Conservation (phyloP, 768 basidiomycete species). For the Sarcodon aspratus region DNA sequence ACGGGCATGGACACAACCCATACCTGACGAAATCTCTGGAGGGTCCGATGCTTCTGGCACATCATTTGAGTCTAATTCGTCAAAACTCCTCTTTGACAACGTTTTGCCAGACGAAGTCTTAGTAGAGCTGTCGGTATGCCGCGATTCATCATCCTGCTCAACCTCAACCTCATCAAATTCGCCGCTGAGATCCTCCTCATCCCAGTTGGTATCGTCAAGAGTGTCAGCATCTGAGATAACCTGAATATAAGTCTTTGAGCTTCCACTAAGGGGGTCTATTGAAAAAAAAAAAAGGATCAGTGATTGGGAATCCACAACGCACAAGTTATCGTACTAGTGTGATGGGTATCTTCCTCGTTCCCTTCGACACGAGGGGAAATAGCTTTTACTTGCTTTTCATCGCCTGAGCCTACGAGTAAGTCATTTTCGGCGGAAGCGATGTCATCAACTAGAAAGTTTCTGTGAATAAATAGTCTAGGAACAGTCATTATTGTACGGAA, state of each 20-base stretch:
- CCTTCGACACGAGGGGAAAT: background rate
- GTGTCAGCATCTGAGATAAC: background rate
- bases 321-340: background rate
- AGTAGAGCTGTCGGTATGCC: background rate
- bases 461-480: too few relatives aligned
- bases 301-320: background rate
- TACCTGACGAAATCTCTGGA: background rate
- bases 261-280: background rate
- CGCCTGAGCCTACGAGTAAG: background rate
- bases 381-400: background rate
- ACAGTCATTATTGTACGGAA: too few relatives aligned
- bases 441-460: too few relatives aligned
- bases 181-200: background rate
- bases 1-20: background rate
- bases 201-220: background rate
- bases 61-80: background rate
- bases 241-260: background rate
- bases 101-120: background rate
- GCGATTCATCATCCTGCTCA: background rate
- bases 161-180: background rate
- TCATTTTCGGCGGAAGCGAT: too few relatives aligned
- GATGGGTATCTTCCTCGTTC: background rate
- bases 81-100: background rate
- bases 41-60: background rate
- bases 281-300: background rate